A percentile compares a stretch with the other conserved stretches of the same genome.
These are phyloP conservation scores for Nepenthes mirabilis DNA, from an alignment of 148 eudicot species.

Conservation along the genomic window DNA sequence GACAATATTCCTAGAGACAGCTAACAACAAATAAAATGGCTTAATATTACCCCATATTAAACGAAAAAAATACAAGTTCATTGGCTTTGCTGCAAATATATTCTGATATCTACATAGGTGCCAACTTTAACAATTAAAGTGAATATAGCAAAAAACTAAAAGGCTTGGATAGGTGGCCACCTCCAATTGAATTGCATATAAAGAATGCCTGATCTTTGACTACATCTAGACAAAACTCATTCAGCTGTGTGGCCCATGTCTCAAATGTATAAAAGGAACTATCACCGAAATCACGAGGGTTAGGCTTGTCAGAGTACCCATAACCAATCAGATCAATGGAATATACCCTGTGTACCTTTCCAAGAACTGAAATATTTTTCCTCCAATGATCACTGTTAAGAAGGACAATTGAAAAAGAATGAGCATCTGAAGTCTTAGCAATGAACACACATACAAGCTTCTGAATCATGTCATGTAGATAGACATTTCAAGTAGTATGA, in stretches of 20 bases:
- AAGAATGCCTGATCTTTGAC: slow-evolving; percentile 75
- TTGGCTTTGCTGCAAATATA: not conserved
- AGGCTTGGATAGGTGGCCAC: slow-evolving; percentile 18
- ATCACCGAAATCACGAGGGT: slow-evolving; percentile 57
- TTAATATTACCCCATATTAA: not conserved
- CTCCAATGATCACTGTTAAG: slow-evolving; percentile 83
- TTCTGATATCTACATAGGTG: not conserved
- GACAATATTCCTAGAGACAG: too few species aligned
- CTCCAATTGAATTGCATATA: slow-evolving; percentile 97
- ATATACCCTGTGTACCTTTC: slow-evolving; percentile 63
- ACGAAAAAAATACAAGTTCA: not conserved
- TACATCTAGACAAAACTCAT: slow-evolving; percentile 76
- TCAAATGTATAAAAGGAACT: slow-evolving; percentile 68
- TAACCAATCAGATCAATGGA: slow-evolving; percentile 91
- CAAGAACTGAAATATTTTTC: slow-evolving; percentile 80
- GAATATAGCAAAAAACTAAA: not conserved
- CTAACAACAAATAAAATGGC: too few species aligned
- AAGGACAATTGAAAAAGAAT: not conserved
- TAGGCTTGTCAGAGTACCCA: slow-evolving; percentile 96
- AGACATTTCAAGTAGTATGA: too few species aligned
- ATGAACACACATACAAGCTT: not conserved
- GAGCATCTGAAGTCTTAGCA: not conserved
- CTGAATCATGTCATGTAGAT: slow-evolving; percentile 13
- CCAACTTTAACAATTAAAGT: not conserved
- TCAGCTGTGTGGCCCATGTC: slow-evolving; percentile 90